Conservation (phyloP, 192 early-diverging fungal species). For the Coemansia sp. region DNA sequence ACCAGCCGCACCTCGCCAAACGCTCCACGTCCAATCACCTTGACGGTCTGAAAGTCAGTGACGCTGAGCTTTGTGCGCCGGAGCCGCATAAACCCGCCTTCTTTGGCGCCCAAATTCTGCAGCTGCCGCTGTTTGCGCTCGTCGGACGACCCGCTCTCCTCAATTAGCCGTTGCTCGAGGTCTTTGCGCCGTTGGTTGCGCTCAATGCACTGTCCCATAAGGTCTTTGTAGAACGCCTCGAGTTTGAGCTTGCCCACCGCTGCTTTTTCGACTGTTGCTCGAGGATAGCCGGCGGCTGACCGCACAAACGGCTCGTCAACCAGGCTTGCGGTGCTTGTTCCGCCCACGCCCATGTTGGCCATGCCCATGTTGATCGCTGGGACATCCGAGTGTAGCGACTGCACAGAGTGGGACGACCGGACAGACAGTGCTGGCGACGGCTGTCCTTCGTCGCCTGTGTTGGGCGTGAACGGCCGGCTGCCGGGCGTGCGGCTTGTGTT, state of each 20-base stretch:
- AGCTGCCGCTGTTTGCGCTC: constrained; percentile 88
- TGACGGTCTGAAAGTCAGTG: constrained; percentile 91
- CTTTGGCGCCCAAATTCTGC: constrained; percentile 75
- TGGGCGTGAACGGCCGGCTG: constrained; percentile 52
- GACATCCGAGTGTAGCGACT: constrained; percentile 50
- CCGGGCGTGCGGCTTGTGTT: constrained; percentile 43
- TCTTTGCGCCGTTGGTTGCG: constrained; percentile 75
- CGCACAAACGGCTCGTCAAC: constrained; percentile 60
- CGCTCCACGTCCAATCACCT: constrained; percentile 98
- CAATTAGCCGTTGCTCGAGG: constrained; percentile 71
- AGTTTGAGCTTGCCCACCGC: constrained; percentile 88
- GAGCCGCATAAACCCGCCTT: constrained; percentile 91
- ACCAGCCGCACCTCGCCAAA: constrained; percentile 98
- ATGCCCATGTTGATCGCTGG: constrained; percentile 52
- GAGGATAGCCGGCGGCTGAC: constrained; percentile 75
- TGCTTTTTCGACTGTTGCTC: constrained; percentile 80
- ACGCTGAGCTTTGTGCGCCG: constrained; percentile 85
- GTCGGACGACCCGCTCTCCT: constrained; percentile 73
- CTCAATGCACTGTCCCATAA: constrained; percentile 87
- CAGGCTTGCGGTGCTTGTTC: constrained; percentile 23
- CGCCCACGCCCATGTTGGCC: constrained; percentile 54
- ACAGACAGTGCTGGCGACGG: constrained; percentile 50
- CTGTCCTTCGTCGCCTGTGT: constrained; percentile 30
- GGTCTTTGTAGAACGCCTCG: constrained; percentile 88
- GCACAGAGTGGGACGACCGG: constrained; percentile 45